Evolutionary conservation across 2,329 filamentous ascomycete species (phyloP).

Genomic region (Monosporascus sp.): DNA sequence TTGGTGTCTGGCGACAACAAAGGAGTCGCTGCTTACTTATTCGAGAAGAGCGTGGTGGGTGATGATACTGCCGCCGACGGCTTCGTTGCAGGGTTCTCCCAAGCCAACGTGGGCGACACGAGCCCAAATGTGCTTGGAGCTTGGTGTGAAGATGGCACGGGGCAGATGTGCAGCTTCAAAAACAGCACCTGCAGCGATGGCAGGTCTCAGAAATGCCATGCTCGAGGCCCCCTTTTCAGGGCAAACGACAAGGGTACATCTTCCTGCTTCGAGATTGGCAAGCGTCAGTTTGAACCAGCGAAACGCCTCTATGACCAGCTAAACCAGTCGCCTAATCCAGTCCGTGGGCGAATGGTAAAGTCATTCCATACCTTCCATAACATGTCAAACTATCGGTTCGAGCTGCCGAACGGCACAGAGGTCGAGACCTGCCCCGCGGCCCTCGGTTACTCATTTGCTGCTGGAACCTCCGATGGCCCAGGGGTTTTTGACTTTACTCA

Average conservation of each 20-base stretch:
- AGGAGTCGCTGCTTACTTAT: conserved; percentile 79
- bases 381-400: conserved; percentile 70
- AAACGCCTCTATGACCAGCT: conserved; percentile 46
- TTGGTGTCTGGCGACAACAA: conserved; percentile 94
- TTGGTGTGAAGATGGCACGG: conserved; percentile 82
- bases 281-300: conserved; percentile 55
- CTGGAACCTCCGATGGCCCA: conserved; percentile 86
- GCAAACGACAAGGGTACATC: conserved; percentile 65
- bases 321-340: conserved; percentile 37
- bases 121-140: conserved; percentile 83
- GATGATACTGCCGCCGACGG: conserved; percentile 51
- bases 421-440: conserved; percentile 79
- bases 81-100: conserved; percentile 89
- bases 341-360: conserved; percentile 63
- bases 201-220: conserved; percentile 65
- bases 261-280: conserved; percentile 71
- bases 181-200: conserved; percentile 79
- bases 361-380: conserved; percentile 83
- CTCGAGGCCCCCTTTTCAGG: conserved; percentile 64
- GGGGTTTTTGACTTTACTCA: conserved; percentile 93
- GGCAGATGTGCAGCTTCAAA: conserved; percentile 63
- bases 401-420: conserved; percentile 63
- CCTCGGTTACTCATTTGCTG: conserved; percentile 87
- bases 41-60: conserved; percentile 64
- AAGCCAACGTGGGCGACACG: conserved; percentile 86